These are phyloP conservation scores for Zasmidium cellare DNA, from an alignment of 2,329 filamentous ascomycete genomes.

Conservation along the genomic window DNA sequence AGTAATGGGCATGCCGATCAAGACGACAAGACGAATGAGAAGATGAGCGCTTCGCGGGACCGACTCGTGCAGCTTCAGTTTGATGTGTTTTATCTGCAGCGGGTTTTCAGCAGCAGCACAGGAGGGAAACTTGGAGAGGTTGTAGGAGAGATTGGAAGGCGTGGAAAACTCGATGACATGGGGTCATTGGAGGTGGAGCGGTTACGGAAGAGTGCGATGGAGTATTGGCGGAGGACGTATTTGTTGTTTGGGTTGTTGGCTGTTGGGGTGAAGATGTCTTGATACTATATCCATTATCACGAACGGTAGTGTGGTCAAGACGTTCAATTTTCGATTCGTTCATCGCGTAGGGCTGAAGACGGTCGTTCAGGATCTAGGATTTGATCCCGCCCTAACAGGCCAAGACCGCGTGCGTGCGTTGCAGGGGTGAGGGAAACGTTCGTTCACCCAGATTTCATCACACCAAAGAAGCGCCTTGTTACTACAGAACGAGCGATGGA, in stretches of 20 bases:
- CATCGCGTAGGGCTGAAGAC: too few relatives aligned
- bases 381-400: too few relatives aligned
- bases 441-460: too few relatives aligned
- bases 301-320: too few relatives aligned
- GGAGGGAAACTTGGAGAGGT: slow-evolving; percentile 9
- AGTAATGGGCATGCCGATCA: slow-evolving; percentile 23
- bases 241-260: slow-evolving; percentile 77
- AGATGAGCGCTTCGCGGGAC: slow-evolving; percentile 3
- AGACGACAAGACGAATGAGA: slow-evolving; percentile 11
- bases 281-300: too few relatives aligned
- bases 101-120: slow-evolving; percentile 14
- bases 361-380: too few relatives aligned
- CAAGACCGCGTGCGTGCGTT: too few relatives aligned
- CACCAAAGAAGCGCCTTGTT: too few relatives aligned
- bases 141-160: slow-evolving; percentile 43
- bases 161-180: slow-evolving; percentile 51
- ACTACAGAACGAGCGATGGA: not conserved
- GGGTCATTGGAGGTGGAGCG: slow-evolving; percentile 45
- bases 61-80: slow-evolving; percentile 42
- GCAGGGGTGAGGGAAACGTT: too few relatives aligned
- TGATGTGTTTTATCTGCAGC: slow-evolving; percentile 45
- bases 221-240: slow-evolving; percentile 82
- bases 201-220: slow-evolving; percentile 63
- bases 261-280: not conserved
- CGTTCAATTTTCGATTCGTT: too few relatives aligned